A percentile compares a stretch with the other conserved stretches of the same genome.
Evolutionary conservation across 2,329 filamentous ascomycete genomes (phyloP).

Genomic region (Alternaria incomplexa): DNA sequence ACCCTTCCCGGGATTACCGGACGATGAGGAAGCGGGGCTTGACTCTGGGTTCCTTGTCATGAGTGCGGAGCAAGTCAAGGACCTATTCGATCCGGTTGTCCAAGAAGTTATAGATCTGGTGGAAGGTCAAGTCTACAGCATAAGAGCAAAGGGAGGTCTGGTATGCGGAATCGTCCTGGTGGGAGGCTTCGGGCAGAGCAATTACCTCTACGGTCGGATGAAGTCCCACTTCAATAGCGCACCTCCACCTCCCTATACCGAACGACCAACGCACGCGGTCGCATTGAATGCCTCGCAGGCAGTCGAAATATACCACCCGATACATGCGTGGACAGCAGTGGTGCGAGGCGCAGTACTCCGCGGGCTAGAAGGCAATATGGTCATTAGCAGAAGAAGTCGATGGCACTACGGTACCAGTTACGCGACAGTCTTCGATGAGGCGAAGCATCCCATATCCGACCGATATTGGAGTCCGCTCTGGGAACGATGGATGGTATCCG

Average conservation of each 20-base stretch:
- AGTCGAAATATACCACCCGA: conserved; percentile 81
- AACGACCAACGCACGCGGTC: conserved; percentile 70
- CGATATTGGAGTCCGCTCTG: conserved; percentile 80
- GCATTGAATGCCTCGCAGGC: conserved; percentile 59
- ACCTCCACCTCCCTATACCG: conserved; percentile 65
- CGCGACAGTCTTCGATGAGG: conserved; percentile 79
- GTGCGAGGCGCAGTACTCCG: conserved; percentile 77
- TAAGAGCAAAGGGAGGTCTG: conserved; percentile 47
- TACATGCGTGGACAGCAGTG: conserved; percentile 83
- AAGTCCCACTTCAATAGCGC: conserved; percentile 69
- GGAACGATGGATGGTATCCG: conserved; percentile 83
- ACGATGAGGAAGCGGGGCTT: conserved; percentile 75
- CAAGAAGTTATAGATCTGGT: conserved; percentile 56
- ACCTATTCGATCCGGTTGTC: conserved; percentile 77
- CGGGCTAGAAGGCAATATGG: conserved; percentile 79
- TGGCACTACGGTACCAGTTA: conserved; percentile 84
- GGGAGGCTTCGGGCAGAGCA: conserved; percentile 80
- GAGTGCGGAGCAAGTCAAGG: conserved; percentile 71
- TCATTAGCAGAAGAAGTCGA: conserved; percentile 74
- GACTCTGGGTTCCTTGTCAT: conserved; percentile 80
- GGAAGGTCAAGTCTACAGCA: conserved; percentile 53
- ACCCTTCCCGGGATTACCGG: conserved; percentile 76
- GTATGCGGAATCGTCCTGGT: conserved; percentile 76
- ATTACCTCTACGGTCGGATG: conserved; percentile 73
- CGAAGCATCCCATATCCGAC: conserved; percentile 74